These are phyloP conservation scores for Purpureocillium lavendulum DNA, from an alignment of 2,329 filamentous ascomycete genomes.

Conservation along the genomic window DNA sequence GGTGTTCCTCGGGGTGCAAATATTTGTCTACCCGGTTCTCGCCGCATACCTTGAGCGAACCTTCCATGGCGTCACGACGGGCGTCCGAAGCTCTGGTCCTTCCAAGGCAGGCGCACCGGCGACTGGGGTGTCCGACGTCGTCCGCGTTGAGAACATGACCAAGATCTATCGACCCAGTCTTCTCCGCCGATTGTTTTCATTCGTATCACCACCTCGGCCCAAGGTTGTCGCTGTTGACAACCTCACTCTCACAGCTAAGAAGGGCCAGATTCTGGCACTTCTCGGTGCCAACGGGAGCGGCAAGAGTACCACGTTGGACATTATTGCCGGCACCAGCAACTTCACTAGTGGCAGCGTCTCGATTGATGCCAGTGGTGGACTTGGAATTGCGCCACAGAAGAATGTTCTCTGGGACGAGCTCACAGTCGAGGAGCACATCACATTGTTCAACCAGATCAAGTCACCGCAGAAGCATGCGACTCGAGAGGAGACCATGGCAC, in stretches of 20 bases:
- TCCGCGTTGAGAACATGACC: slow-evolving; percentile 61
- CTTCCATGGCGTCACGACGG: slow-evolving; percentile 42
- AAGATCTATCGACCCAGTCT: slow-evolving; percentile 65
- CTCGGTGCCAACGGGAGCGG: slow-evolving; percentile 61
- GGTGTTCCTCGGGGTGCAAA: slow-evolving; percentile 66
- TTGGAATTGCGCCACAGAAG: slow-evolving; percentile 68
- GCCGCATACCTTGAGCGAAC: slow-evolving; percentile 62
- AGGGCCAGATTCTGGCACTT: slow-evolving; percentile 71
- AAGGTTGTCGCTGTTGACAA: slow-evolving; percentile 66
- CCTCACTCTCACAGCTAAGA: slow-evolving; percentile 57
- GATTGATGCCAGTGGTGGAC: slow-evolving; percentile 57
- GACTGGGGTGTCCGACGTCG: slow-evolving; percentile 38
- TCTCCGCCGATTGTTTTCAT: slow-evolving; percentile 42
- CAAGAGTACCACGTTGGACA: slow-evolving; percentile 54
- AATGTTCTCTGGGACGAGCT: slow-evolving; percentile 70
- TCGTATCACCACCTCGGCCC: slow-evolving; percentile 33
- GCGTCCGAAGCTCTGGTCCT: slow-evolving; percentile 11
- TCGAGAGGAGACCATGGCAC: slow-evolving; percentile 29
- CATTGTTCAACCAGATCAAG: slow-evolving; percentile 63
- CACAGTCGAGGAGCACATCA: slow-evolving; percentile 63
- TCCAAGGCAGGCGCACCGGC: slow-evolving; percentile 2
- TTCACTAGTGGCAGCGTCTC: slow-evolving; percentile 53
- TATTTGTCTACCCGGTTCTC: slow-evolving; percentile 58
- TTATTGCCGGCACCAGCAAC: slow-evolving; percentile 19
- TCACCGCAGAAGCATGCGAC: slow-evolving; percentile 35